phyloP scores from a whole-genome alignment of 768 basidiomycete genomes.

The Suillus subaureus region DNA sequence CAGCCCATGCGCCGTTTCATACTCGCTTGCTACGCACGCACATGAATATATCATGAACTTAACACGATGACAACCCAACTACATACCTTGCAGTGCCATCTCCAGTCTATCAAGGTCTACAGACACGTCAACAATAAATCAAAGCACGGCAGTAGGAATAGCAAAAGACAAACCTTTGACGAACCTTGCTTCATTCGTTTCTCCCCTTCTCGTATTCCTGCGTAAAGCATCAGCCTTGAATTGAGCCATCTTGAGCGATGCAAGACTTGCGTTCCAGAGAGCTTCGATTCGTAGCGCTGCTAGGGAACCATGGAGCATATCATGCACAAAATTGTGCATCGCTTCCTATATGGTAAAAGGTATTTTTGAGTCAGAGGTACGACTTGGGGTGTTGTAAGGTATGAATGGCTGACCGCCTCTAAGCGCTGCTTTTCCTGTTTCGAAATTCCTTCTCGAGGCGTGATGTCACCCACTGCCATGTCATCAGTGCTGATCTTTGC shows the following conservation, averaged over 20 bases:
- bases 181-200: constrained; percentile 76
- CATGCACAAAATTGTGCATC: constrained; percentile 86
- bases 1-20: constrained; percentile 56
- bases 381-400: background rate
- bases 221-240: background rate
- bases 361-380: constrained; percentile 14
- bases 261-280: constrained; percentile 66
- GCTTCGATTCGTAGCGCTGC: constrained; percentile 67
- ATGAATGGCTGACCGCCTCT: constrained; percentile 55
- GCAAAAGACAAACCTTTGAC: constrained; percentile 69
- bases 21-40: constrained; percentile 59
- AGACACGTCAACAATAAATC: background rate
- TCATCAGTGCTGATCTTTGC: background rate
- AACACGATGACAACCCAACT: background rate
- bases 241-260: background rate
- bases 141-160: background rate
- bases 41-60: background rate
- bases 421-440: constrained; percentile 78
- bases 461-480: constrained; percentile 83
- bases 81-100: constrained; percentile 80
- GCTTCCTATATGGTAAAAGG: constrained; percentile 56
- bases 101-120: constrained; percentile 86
- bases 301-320: constrained; percentile 81
- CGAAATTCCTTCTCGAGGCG: constrained; percentile 84
- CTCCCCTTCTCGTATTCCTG: constrained; percentile 85